Evolutionary conservation across 495 filamentous ascomycete genomes (phyloP), one percentile per base, ranked within the genome.

Genomic region (Lophium mytilinum): DNA sequence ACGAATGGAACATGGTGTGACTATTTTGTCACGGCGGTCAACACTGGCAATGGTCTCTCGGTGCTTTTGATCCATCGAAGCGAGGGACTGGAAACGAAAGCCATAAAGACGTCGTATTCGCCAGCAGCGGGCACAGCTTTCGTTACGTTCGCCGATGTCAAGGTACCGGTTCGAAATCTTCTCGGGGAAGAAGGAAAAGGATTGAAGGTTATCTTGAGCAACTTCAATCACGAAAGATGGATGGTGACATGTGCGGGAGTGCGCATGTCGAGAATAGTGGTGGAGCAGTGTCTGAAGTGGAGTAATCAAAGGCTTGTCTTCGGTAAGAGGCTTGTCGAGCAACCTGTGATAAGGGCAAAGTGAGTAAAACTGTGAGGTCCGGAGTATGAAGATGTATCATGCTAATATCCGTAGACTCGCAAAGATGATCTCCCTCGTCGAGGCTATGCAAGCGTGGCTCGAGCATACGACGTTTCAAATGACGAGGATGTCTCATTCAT

Each of bases 211-310:
- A 89, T 93, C 70, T 43, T 58, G 24, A 39, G 24, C 45, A 60
- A 62, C 53, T 62, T 63, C 64, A 66, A 64, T 39, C 66, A 67
- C 52, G 69, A 72, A 53, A 63, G 69, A 10, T 69, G 61, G 45
- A 71, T 69, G 68, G 72, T 73, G 71, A 70, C 68, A 58, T 78
- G 79, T 63, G 85, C 72, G 39, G 81, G 84, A 0, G 79, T 85
- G 58, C 83, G 86, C 19, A 75, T 77, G 71, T 82, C 76, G 47
- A 80, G 86, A 54, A 76, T 81, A 0, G 78, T 93, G 0, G 84
- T 89, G 3, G 88, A 93, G 63, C 89, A 95, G 66, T 92, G 85
- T 64, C 73, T 95, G 57, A 93, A 93, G 67, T 95, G 89, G 88
- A 80, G 84, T 55, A 89, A 91, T 74, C 89, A 95, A 71, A 83